These are phyloP conservation scores for Erysiphe neolycopersici DNA, from an alignment of 2,329 filamentous ascomycete species.

Conservation along the genomic window DNA sequence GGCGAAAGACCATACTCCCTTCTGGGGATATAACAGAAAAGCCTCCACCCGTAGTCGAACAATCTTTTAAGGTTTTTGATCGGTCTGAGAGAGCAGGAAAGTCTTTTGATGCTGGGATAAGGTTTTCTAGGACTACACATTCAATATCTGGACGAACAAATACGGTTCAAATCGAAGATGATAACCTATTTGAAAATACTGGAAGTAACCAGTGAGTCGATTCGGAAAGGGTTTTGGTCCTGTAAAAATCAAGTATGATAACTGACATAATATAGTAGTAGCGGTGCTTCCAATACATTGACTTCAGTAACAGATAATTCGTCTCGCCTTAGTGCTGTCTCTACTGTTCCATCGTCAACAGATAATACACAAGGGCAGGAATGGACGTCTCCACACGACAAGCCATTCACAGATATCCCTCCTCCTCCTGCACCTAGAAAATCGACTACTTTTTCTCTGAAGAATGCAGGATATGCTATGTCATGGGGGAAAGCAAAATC, in stretches of 20 bases:
- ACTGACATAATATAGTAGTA: constrained; percentile 11
- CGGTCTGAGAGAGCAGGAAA: constrained; percentile 6
- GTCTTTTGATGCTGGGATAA: constrained; percentile 13
- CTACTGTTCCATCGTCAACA: constrained; percentile 14
- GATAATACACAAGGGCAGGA: constrained; percentile 10
- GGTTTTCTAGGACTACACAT: constrained; percentile 7
- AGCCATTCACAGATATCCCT: constrained; percentile 10
- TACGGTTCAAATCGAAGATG: constrained; percentile 10
- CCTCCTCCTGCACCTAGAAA: constrained; percentile 11
- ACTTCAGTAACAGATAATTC: constrained; percentile 14
- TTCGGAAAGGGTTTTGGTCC: too few species aligned
- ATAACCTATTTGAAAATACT: constrained; percentile 13
- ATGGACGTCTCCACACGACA: constrained; percentile 11
- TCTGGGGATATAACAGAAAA: constrained; percentile 1
- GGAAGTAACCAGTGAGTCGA: constrained; percentile 13
- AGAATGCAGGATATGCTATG: constrained; percentile 12
- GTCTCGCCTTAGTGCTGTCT: constrained; percentile 13
- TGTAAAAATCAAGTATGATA: background rate
- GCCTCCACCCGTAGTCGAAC: constrained; percentile 6
- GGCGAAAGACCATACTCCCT: constrained; percentile 13
- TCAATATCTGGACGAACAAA: constrained; percentile 4
- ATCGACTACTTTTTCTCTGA: constrained; percentile 11
- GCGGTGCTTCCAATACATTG: constrained; percentile 14
- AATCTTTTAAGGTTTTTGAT: constrained; percentile 14
- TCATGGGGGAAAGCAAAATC: constrained; percentile 13